Base-by-base conservation (phyloP, 2,329 filamentous ascomycete species). In the Aspergillus tubingensis region DNA sequence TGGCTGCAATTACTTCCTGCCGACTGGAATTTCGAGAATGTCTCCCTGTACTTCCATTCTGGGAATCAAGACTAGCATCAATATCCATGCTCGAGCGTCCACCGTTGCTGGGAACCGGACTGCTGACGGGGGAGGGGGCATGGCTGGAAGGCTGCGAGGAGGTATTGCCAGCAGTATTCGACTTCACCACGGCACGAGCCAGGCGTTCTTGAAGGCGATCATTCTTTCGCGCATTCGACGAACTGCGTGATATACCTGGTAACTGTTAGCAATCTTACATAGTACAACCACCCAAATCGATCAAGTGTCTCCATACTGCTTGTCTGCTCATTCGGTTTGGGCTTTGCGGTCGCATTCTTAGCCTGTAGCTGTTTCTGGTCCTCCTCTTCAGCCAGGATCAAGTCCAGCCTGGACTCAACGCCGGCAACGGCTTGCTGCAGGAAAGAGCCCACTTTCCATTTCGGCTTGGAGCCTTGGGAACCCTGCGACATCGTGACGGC, bases 341-440 rank as follows among this genome's bases (percentile, higher is more conserved):
- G 67, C 62, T 65, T 75, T 63, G 65, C 59, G 11, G 65, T 61
- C 27, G 67, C 59, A 32, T 62, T 60, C 48, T 71, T 76, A 54
- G 68, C 59, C 17, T 67, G 61, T 38, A 44, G 23, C 5, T 63
- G 61, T 38, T 67, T 63, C n/a, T 61, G 62, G 6, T 65, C 58
- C 25, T 67, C 87, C 58, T 91, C 88, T 67, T 97, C 93, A 57
- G 92, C 88, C 62, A 99, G 84, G 60, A 99, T 96, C 53, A 86
- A 93, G 76, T 99, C 95, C 61, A 99, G 85, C 47, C 91, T 88
- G 61, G 93, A 96, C 79, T 99, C 95, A 60, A 99, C 90, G 62
- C 93, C 93, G 57, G 93, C 92, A 62, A 98, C 92, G 65, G 94
- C 93, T 77, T 94, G 91, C 66, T 92, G 91, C 62, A 97, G 84